A percentile compares a stretch with the other conserved stretches of the same genome.
phyloP scores from a whole-genome alignment of 2,329 filamentous ascomycete species.

The Ceratocystis lukuohia region DNA sequence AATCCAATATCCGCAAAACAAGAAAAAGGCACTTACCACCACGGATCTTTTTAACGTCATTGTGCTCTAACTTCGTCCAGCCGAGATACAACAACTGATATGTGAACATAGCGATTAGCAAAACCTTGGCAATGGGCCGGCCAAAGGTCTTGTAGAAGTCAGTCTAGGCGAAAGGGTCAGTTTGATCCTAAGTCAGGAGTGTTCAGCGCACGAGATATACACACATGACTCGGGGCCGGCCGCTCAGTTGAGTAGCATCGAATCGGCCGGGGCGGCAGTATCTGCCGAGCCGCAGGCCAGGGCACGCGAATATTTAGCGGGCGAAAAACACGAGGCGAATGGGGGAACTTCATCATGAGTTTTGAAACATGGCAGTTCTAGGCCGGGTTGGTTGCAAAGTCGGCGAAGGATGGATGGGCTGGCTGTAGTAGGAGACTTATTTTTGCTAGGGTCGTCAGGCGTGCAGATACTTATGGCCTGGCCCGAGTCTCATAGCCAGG shows the following conservation, averaged over 20 bases:
- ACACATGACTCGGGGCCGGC: constrained; percentile 16
- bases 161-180: constrained; percentile 29
- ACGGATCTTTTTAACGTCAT: constrained; percentile 38
- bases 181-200: not conserved
- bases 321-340: not conserved
- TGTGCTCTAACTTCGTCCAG: constrained; percentile 61
- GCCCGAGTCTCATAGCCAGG: not conserved
- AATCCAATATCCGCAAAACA: not conserved
- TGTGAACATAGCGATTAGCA: constrained; percentile 60
- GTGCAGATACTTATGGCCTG: not conserved
- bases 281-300: not conserved
- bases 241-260: constrained; percentile 14
- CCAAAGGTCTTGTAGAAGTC: constrained; percentile 65
- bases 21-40: constrained; percentile 9
- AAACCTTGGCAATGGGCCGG: constrained; percentile 58
- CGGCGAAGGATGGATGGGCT: not conserved
- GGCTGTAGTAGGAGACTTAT: not conserved
- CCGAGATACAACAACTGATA: constrained; percentile 66
- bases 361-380: not conserved
- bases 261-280: not conserved
- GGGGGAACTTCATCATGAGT: not conserved
- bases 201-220: not conserved
- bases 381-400: not conserved
- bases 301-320: not conserved
- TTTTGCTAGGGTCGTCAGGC: not conserved